phyloP scores from a whole-genome alignment of 208 protist species.

The Leishmania turanica region DNA sequence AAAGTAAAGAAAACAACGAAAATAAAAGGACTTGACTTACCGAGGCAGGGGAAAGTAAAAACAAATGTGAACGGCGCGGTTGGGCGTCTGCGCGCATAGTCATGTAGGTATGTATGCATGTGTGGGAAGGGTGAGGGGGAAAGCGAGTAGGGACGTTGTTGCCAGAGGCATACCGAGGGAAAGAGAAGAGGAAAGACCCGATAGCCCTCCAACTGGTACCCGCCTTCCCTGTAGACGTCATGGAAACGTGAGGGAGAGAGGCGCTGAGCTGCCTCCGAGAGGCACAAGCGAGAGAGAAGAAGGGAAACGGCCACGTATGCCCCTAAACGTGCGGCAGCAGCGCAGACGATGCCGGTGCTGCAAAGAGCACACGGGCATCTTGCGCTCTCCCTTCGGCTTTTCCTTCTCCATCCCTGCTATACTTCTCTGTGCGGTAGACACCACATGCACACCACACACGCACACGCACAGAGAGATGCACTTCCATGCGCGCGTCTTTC shows the following conservation, averaged over 20 bases:
- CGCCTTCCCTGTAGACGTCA: neutral
- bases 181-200: neutral
- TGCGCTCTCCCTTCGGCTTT: neutral
- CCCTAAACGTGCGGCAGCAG: neutral
- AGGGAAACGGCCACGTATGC: neutral
- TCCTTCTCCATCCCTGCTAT: neutral
- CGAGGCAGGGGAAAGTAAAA: conserved; percentile 19
- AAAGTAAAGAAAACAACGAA: conserved; percentile 9
- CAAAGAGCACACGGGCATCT: neutral
- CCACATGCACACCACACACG: neutral
- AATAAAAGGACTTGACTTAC: conserved; percentile 7
- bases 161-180: neutral
- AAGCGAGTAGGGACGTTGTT: neutral
- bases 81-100: neutral
- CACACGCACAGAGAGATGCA: neutral
- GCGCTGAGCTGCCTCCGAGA: neutral
- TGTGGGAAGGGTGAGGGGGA: neutral
- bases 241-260: neutral
- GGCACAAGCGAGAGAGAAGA: neutral
- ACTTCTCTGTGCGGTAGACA: neutral
- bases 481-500: neutral
- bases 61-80: neutral
- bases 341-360: neutral
- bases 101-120: neutral
- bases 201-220: neutral